These are phyloP conservation scores for Trichoderma sp. DNA, from an alignment of 2,329 filamentous ascomycete species.

Conservation along the genomic window DNA sequence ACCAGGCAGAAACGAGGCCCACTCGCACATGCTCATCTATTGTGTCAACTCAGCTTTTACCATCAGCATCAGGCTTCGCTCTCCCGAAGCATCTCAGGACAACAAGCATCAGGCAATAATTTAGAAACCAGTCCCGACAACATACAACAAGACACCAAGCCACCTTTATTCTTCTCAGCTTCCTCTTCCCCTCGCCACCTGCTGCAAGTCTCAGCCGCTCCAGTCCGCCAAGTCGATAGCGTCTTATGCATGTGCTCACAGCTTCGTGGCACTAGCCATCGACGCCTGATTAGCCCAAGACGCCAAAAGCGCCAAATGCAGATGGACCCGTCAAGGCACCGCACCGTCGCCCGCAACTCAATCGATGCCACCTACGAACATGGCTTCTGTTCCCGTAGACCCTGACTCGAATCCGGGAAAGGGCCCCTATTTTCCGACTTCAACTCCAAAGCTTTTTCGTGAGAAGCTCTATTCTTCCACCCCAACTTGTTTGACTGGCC, in stretches of 20 bases:
- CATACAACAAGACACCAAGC: background rate
- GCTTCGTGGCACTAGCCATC: slow-evolving; percentile 19
- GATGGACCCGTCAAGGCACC: slow-evolving; percentile 7
- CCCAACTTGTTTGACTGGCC: background rate
- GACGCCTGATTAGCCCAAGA: slow-evolving; percentile 23
- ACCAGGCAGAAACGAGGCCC: background rate
- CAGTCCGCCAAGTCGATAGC: slow-evolving; percentile 24
- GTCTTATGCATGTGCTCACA: slow-evolving; percentile 26
- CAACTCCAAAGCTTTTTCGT: background rate
- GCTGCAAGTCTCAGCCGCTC: slow-evolving; percentile 8
- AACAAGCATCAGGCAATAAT: background rate
- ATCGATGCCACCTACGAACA: slow-evolving; percentile 21
- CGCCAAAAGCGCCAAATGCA: background rate
- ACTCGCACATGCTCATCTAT: background rate
- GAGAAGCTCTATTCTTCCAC: background rate
- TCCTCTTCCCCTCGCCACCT: background rate
- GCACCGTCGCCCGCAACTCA: slow-evolving; percentile 20
- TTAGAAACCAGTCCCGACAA: background rate
- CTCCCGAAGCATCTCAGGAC: background rate
- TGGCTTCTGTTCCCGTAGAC: background rate
- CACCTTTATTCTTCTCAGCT: background rate
- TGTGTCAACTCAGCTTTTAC: background rate
- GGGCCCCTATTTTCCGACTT: background rate
- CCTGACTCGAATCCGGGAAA: background rate
- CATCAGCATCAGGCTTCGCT: background rate